Base-by-base conservation (phyloP, 441 rosid genomes). In the Syzygium malaccense region DNA sequence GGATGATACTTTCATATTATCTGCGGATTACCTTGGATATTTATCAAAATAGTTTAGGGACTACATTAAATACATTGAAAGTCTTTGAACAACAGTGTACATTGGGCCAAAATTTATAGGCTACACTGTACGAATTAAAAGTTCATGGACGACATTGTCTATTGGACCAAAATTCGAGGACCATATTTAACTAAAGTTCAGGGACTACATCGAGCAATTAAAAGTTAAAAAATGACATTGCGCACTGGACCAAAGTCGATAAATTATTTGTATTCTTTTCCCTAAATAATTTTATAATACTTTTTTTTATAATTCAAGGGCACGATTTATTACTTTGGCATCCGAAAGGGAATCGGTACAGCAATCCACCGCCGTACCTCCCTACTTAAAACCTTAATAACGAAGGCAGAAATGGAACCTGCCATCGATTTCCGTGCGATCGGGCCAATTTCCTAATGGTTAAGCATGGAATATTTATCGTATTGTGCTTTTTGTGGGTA, bases 41-140 rank as follows among this genome's bases (percentile, higher is more conserved):
- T 66, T 66, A 17, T 0, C 2, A 4, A 4, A 4, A 32, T 66
- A 17, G 1, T 66, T 30, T 1, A 32, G 0, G 0, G 18, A 64
- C 18, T 3, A 15, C 6, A 30, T 32, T 32, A 23, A 17, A 64
- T 11, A 8, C 2, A 8, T 10, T 17, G 17, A 17, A 54, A 54
- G 2, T 54, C 4, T 15, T 14, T 4, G 2, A 15, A 54, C 17
- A 6, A 54, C 1, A 54, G 15, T 54, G 7, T 5, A 14, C 19
- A 14, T 15, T 14, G 6, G 18, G 2, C 7, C 17, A 54, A 53
- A 45, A 7, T 45, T 45, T 45, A 45, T 45, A 7, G 48, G 2
- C 7, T 45, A 45, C 48, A 45, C 7, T 45, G 0, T 8, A 45
- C 48, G 7, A 45, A 45, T 45, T 7, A 45, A 45, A 45, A 17